Conservation (phyloP, 2,329 filamentous ascomycete genomes). For the Calonectria fujianensis region DNA sequence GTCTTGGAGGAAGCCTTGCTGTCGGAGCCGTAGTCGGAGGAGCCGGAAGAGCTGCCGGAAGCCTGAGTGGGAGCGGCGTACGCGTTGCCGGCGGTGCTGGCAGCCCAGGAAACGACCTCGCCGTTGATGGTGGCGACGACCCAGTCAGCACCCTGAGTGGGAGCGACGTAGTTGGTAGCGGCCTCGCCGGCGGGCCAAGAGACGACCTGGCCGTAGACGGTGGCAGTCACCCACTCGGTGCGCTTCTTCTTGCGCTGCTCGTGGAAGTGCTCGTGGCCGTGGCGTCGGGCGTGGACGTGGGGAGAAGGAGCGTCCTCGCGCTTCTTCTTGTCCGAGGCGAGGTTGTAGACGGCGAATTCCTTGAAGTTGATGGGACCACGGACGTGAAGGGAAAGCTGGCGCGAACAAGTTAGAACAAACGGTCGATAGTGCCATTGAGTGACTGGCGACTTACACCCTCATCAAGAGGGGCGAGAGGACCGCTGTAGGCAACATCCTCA, state of each 20-base stretch:
- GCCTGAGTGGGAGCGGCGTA: slow-evolving; percentile 64
- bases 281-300: slow-evolving; percentile 58
- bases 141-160: slow-evolving; percentile 50
- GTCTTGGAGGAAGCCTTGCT: slow-evolving; percentile 28
- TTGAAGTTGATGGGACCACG: slow-evolving; percentile 81
- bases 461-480: slow-evolving; percentile 79
- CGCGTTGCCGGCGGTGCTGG: slow-evolving; percentile 65
- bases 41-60: slow-evolving; percentile 43
- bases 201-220: slow-evolving; percentile 74
- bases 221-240: slow-evolving; percentile 69
- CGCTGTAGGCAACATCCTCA: slow-evolving; percentile 71
- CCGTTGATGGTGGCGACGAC: slow-evolving; percentile 77
- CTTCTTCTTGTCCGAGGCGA: slow-evolving; percentile 62
- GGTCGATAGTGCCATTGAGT: neutral
- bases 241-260: slow-evolving; percentile 67
- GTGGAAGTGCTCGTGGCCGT: slow-evolving; percentile 72
- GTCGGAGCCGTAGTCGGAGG: slow-evolving; percentile 35
- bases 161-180: slow-evolving; percentile 71
- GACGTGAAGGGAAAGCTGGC: slow-evolving; percentile 81
- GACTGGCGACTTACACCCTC: slow-evolving; percentile 76
- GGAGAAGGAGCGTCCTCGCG: slow-evolving; percentile 51
- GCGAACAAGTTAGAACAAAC: neutral
- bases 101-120: slow-evolving; percentile 72
- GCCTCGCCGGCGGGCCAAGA: slow-evolving; percentile 66
- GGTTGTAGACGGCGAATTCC: slow-evolving; percentile 81